These are phyloP conservation scores for Scedosporium dehoogii DNA, from an alignment of 2,329 filamentous ascomycete genomes.

Conservation along the genomic window DNA sequence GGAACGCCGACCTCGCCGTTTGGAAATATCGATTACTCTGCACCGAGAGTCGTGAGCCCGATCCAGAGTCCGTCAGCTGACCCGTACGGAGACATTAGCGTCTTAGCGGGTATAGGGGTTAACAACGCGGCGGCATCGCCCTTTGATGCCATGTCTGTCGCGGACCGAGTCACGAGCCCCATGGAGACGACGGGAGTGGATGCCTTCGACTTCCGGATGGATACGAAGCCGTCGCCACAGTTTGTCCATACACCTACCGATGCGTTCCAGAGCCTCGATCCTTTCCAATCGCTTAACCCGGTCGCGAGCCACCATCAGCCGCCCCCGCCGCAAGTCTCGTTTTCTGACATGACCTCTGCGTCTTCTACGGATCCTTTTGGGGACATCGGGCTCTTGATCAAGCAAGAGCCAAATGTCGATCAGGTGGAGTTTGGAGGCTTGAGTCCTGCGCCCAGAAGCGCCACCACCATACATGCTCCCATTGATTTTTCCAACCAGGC, in stretches of 20 bases:
- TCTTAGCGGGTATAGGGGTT: background rate
- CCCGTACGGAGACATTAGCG: background rate
- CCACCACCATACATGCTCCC: slow-evolving; percentile 4
- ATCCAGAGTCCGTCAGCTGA: slow-evolving; percentile 3
- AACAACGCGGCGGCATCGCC: background rate
- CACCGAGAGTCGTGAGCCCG: slow-evolving; percentile 2
- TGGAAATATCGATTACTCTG: slow-evolving; percentile 4
- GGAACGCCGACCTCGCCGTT: slow-evolving; percentile 5
- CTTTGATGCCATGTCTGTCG: background rate
- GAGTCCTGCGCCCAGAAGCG: background rate
- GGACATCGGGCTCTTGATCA: background rate
- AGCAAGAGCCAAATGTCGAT: slow-evolving; percentile 1
- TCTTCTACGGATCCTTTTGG: background rate
- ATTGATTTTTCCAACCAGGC: background rate
- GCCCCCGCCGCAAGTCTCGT: background rate
- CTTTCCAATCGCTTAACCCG: slow-evolving; percentile 1
- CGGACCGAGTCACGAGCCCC: slow-evolving; percentile 1
- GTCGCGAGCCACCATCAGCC: background rate
- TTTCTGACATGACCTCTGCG: background rate
- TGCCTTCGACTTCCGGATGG: background rate
- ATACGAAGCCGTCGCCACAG: background rate
- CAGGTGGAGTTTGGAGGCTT: background rate
- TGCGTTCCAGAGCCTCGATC: slow-evolving; percentile 3
- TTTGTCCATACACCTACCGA: slow-evolving; percentile 1
- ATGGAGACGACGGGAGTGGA: background rate